Base-by-base conservation (phyloP, 768 basidiomycete genomes). In the Hygrophorus russula region DNA sequence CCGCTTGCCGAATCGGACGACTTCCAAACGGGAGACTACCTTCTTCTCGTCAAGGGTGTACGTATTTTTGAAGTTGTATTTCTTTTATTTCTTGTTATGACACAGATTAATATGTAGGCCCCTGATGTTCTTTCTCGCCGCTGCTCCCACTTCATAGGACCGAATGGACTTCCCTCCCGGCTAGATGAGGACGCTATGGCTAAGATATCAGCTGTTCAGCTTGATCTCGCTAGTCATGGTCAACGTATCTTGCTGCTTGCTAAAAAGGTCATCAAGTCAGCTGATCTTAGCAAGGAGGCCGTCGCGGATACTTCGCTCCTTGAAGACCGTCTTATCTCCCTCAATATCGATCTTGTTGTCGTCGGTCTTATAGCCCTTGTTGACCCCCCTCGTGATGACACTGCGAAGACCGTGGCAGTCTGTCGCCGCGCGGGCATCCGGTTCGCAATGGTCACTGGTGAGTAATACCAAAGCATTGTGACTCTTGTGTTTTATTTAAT, bases 231-330 rank as follows among this genome's bases (percentile, higher is more conserved):
- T 2, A 53, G 63, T 9, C 62, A 66, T 42, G 78, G 79, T 1
- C 74, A 75, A 51, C 67, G 79, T n/a, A 78, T 82, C n/a, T 62
- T 82, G 10, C 60, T 78, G 1, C 65, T 80, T 13, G 74, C 76
- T 19, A 65, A 71, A 36, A 65, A 67, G 11, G 46, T 69, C 11
- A 49, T 78, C 14, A 47, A 56, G 1, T 58, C 53, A 8, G 55
- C 56, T 13, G 53, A 53, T 8, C 32, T 69, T 0, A 55, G 62
- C 18, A 61, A 65, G 42, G 49, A 55, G 3, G 37, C 55, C 2
- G 15, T 48, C 3, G 46, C 31, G 5, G 53, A 64, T 36, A 46
- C 53, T 9, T 62, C 67, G 31, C 64, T 65, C 0, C 61, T 73
- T 46, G 66, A 70, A 34, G 70, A 71, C 38, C 48, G 59, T 14